Evolutionary conservation across 306 rosid species (phyloP).

Genomic region (Hylodesmum podocarpum): DNA sequence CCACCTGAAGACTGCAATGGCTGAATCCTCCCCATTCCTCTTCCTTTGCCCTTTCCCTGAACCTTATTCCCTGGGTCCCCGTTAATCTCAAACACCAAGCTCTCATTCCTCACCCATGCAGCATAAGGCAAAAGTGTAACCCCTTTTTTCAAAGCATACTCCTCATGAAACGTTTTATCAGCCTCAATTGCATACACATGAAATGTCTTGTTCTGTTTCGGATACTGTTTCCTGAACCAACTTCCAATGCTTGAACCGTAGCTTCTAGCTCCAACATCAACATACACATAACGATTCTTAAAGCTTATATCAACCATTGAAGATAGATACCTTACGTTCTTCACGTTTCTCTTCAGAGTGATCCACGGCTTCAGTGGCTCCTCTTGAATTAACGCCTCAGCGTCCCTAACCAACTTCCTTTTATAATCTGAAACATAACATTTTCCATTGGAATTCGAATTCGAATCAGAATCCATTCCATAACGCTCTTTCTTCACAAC

Average conservation of each 20-base stretch:
- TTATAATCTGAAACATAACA: constrained; percentile 69
- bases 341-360: constrained; percentile 76
- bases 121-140: constrained; percentile 76
- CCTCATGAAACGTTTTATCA: constrained; percentile 69
- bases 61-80: constrained; percentile 59
- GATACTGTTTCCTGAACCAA: constrained; percentile 93
- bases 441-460: constrained; percentile 30
- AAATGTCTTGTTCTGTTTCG: constrained; percentile 88
- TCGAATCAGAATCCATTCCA: background rate
- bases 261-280: constrained; percentile 93
- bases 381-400: constrained; percentile 65
- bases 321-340: constrained; percentile 72
- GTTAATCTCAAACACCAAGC: constrained; percentile 70
- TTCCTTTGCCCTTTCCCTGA: constrained; percentile 64
- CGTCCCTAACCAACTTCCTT: constrained; percentile 48
- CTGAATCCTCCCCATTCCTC: constrained; percentile 97
- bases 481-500: constrained; percentile 49
- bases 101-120: constrained; percentile 96
- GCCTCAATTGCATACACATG: constrained; percentile 93
- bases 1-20: constrained; percentile 42
- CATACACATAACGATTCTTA: constrained; percentile 70
- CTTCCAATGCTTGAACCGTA: constrained; percentile 94
- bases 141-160: constrained; percentile 68
- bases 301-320: constrained; percentile 86
- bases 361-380: constrained; percentile 96